Evolutionary conservation across 257 asterid species (phyloP).

Genomic region (Solanum chiquidenum): DNA sequence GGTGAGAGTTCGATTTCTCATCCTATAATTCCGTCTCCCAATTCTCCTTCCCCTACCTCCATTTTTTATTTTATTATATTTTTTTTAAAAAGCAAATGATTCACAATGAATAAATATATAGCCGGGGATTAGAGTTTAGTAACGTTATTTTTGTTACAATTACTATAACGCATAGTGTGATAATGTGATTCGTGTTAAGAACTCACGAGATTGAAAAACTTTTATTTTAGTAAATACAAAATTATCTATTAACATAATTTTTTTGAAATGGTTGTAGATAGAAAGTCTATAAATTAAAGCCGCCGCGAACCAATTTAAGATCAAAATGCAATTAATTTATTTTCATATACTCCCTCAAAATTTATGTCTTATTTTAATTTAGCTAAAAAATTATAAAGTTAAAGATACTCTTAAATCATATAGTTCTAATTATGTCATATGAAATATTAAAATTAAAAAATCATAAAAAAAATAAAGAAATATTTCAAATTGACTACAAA

Average conservation of each 20-base stretch:
- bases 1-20: no score
- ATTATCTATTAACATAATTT: background rate
- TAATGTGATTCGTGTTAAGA: background rate
- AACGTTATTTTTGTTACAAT: background rate
- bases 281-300: background rate
- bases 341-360: no score
- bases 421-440: background rate
- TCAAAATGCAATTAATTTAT: no score
- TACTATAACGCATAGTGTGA: background rate
- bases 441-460: background rate
- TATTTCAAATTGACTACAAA: background rate
- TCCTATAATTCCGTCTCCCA: no score
- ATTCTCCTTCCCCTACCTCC: background rate
- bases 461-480: rapidly evolving
- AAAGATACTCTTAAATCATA: background rate
- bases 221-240: no score
- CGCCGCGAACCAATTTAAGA: background rate
- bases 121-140: background rate
- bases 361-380: no score
- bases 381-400: no score
- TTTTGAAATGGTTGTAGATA: background rate
- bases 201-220: no score
- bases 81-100: background rate
- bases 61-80: no score
- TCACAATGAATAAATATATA: background rate